A percentile compares a stretch with the other conserved stretches of the same genome.
phyloP scores from a whole-genome alignment of 2,329 filamentous ascomycete species.

The Fusarium siculi region DNA sequence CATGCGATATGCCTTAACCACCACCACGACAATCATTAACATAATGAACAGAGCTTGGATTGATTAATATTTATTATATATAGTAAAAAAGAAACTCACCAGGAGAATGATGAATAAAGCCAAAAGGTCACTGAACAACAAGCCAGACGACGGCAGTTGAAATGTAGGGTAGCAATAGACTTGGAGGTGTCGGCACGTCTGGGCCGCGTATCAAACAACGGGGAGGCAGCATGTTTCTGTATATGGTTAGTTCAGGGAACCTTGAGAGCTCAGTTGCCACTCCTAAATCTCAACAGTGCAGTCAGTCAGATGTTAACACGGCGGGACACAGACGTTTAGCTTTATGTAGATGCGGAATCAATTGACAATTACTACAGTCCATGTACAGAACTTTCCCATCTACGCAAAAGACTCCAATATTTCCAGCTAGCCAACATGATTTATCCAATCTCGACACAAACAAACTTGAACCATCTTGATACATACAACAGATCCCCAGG shows the following conservation, averaged over 20 bases:
- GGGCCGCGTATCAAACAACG: neutral
- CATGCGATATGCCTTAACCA: neutral
- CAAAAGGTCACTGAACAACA: neutral
- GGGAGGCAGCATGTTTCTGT: neutral
- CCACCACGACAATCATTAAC: neutral
- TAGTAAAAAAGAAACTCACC: neutral
- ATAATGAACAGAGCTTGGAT: neutral
- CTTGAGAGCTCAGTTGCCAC: neutral
- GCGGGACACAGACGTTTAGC: no score
- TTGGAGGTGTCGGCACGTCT: neutral
- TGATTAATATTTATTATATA: neutral
- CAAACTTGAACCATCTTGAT: conserved; percentile 43
- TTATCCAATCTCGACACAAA: conserved; percentile 48
- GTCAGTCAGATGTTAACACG: neutral
- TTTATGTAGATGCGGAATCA: conserved; percentile 43
- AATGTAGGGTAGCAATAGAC: neutral
- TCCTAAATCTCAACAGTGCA: neutral
- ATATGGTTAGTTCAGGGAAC: neutral
- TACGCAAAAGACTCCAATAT: conserved; percentile 53
- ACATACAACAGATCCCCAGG: conserved; percentile 37
- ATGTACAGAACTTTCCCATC: conserved; percentile 58
- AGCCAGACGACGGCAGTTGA: neutral
- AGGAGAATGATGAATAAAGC: neutral
- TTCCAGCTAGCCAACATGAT: conserved; percentile 48
- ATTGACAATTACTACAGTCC: conserved; percentile 50